A percentile compares a stretch with the other conserved stretches of the same genome.
Conservation (phyloP, 1,284 basidiomycete genomes). For the Chalciporus sp. region DNA sequence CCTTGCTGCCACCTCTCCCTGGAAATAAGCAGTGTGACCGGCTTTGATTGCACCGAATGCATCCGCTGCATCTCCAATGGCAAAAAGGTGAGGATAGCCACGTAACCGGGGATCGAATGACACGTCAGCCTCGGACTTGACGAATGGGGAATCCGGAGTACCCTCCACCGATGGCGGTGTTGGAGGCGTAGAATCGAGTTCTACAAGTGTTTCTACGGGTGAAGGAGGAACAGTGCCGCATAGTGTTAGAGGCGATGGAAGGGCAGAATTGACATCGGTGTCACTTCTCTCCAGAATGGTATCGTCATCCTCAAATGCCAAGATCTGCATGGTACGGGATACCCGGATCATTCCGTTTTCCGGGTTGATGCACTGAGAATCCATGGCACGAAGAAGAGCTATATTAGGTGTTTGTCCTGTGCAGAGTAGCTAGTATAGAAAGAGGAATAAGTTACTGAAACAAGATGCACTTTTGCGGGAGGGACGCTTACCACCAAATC, state of each 20-base stretch:
- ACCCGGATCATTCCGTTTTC: constrained; percentile 56
- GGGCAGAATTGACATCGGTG: background rate
- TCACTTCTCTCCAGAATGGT: background rate
- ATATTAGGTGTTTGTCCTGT: constrained; percentile 80
- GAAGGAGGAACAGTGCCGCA: constrained; percentile 11
- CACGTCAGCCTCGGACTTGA: constrained; percentile 12
- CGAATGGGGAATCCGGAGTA: background rate
- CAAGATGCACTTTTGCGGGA: background rate
- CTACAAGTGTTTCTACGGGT: constrained; percentile 10
- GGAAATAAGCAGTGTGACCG: constrained; percentile 68
- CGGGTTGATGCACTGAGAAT: constrained; percentile 52
- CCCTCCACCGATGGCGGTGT: background rate
- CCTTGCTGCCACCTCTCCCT: constrained; percentile 54
- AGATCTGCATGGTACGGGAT: constrained; percentile 62
- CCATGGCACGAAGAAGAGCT: constrained; percentile 51
- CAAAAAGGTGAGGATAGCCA: constrained; percentile 61
- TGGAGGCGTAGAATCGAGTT: background rate
- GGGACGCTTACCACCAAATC: constrained; percentile 56
- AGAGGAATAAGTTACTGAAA: background rate
- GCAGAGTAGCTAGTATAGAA: constrained; percentile 60
- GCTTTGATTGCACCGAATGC: constrained; percentile 71
- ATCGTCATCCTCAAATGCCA: constrained; percentile 4
- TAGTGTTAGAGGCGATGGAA: constrained; percentile 12
- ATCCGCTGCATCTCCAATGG: constrained; percentile 69
- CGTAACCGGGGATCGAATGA: constrained; percentile 13